A percentile compares a stretch with the other conserved stretches of the same genome.
Conservation (phyloP, 1,139 yeast species). For the Ogataea hybrid region DNA sequence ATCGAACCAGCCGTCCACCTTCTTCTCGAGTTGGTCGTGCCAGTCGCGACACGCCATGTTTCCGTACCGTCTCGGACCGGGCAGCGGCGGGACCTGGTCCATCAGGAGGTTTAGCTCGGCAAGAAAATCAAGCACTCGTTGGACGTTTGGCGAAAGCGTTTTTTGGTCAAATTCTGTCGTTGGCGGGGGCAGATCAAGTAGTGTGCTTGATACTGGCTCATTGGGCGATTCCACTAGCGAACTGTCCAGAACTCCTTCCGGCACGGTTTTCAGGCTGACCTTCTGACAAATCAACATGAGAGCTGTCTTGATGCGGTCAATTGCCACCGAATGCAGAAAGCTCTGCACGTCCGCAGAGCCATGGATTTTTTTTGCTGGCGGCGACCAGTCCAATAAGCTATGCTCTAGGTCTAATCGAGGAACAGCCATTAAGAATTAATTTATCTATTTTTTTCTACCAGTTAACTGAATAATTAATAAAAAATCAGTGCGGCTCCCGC, state of each 20-base stretch:
- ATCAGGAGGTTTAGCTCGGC: conserved; percentile 38
- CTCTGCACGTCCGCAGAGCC: too few species aligned
- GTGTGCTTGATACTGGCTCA: not conserved
- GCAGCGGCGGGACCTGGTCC: conserved; percentile 68
- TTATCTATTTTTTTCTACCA: conserved; percentile 1
- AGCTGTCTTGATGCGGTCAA: too few species aligned
- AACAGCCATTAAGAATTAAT: conserved; percentile 1
- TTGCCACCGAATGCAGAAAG: too few species aligned
- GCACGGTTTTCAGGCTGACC: too few species aligned
- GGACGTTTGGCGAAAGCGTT: conserved; percentile 10
- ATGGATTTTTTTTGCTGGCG: too few species aligned
- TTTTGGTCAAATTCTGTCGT: conserved; percentile 4
- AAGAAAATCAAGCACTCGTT: conserved; percentile 31
- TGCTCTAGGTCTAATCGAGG: conserved; percentile 2
- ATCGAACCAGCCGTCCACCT: conserved; percentile 29
- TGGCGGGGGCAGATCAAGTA: conserved; percentile 21
- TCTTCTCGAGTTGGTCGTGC: conserved; percentile 46
- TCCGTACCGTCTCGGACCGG: conserved; percentile 79
- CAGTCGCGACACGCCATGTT: conserved; percentile 80
- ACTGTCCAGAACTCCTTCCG: too few species aligned
- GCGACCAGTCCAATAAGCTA: conserved; percentile 22
- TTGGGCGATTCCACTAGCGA: too few species aligned
- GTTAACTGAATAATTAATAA: not conserved
- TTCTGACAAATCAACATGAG: too few species aligned
- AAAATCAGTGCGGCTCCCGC: conserved; percentile 4